Percentiles rank a stretch among this genome's conserved stretches.
These are phyloP conservation scores for Protomyces gravidus DNA, from an alignment of 1,139 yeast species.

Conservation along the genomic window DNA sequence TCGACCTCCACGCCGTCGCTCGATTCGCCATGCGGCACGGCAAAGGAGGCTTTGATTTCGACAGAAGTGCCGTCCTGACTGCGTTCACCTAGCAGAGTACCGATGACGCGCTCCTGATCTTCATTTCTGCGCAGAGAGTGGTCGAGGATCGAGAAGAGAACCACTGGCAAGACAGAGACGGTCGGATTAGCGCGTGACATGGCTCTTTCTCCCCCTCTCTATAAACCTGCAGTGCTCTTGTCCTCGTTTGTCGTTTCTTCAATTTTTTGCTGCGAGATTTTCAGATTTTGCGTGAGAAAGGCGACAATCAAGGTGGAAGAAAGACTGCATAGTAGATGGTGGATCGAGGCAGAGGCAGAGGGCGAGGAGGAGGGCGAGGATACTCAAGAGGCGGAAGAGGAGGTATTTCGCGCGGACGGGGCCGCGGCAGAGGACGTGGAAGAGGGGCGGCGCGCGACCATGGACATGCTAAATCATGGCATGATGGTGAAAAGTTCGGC, in stretches of 20 bases:
- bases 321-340: too few relatives aligned
- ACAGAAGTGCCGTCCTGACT: constrained; percentile 81
- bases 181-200: constrained; percentile 22
- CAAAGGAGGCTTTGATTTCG: constrained; percentile 70
- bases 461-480: constrained; percentile 13
- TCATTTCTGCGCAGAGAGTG: constrained; percentile 49
- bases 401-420: constrained; percentile 52
- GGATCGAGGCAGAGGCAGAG: background rate
- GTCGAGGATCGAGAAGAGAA: constrained; percentile 62
- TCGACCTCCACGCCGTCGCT: constrained; percentile 66
- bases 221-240: background rate
- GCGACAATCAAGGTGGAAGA: too few relatives aligned
- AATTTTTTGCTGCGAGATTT: too few relatives aligned
- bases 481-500: constrained; percentile 20
- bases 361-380: constrained; percentile 6
- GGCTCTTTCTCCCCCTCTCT: background rate
- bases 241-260: background rate
- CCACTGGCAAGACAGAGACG: constrained; percentile 36
- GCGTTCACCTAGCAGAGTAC: constrained; percentile 75
- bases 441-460: constrained; percentile 44
- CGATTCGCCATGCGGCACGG: constrained; percentile 78
- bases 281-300: background rate
- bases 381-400: constrained; percentile 17
- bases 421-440: constrained; percentile 54
- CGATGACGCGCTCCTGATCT: constrained; percentile 62